These are phyloP conservation scores for Alnus rubra DNA, from an alignment of 306 rosid species.

Conservation along the genomic window DNA sequence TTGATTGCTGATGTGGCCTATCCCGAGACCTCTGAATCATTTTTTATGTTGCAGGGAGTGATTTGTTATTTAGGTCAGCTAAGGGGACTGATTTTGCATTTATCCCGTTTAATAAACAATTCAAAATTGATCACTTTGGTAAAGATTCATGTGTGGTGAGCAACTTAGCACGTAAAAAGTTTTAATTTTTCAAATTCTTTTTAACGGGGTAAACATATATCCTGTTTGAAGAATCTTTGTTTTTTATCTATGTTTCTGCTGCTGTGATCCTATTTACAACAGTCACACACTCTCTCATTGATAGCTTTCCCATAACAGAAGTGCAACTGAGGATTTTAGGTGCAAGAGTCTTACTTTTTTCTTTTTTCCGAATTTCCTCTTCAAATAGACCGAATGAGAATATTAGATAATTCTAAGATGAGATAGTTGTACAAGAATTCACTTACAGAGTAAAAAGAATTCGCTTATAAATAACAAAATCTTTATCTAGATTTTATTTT, in stretches of 20 bases:
- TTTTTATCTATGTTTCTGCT: not conserved
- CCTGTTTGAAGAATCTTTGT: not conserved
- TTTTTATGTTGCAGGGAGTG: too few species aligned
- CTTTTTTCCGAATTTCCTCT: not conserved
- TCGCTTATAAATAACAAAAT: not conserved
- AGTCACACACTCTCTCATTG: not conserved
- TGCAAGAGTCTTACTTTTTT: not conserved
- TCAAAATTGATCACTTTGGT: not conserved
- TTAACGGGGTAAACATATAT: not conserved
- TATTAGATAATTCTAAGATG: not conserved
- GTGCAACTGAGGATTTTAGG: not conserved
- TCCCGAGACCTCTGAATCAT: too few species aligned
- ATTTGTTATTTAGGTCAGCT: too few species aligned
- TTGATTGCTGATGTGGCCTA: too few species aligned
- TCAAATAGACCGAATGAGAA: not conserved
- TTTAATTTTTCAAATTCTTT: not conserved
- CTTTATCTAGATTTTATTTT: not conserved
- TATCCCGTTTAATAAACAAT: not conserved
- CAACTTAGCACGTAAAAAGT: not conserved
- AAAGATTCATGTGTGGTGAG: not conserved
- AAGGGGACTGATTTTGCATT: too few species aligned
- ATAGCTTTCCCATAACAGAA: not conserved
- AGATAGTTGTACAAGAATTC: too few species aligned
- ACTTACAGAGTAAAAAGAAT: too few species aligned
- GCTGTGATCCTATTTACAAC: not conserved